A percentile compares a stretch with the other conserved stretches of the same genome.
Evolutionary conservation across 1,284 basidiomycete genomes (phyloP).

Genomic region (Amylostereum chailletii): DNA sequence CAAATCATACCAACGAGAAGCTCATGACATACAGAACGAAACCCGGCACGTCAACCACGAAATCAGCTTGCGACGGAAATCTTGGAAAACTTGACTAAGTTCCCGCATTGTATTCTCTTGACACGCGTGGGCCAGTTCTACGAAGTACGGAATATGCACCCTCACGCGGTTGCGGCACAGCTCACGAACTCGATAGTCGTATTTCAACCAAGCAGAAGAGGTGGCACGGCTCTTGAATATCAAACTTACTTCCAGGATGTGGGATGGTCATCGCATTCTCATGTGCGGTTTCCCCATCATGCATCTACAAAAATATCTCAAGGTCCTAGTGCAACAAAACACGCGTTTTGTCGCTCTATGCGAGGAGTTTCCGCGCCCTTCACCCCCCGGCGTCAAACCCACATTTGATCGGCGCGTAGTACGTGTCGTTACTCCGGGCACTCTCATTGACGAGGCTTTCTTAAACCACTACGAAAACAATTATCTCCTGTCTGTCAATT

Average conservation of each 20-base stretch:
- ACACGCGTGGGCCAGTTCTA: conserved; percentile 94
- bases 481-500: conserved; percentile 72
- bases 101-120: conserved; percentile 83
- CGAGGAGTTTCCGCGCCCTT: conserved; percentile 70
- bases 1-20: too few species aligned
- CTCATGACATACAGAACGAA: too few species aligned
- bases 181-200: conserved; percentile 50
- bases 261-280: conserved; percentile 57
- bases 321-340: conserved; percentile 75
- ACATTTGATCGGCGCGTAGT: conserved; percentile 73
- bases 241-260: conserved; percentile 68
- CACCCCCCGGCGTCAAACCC: conserved; percentile 32
- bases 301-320: conserved; percentile 82
- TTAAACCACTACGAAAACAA: conserved; percentile 81
- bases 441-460: conserved; percentile 85
- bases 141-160: conserved; percentile 48
- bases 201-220: conserved; percentile 83
- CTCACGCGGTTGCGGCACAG: neutral
- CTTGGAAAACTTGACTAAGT: conserved; percentile 61
- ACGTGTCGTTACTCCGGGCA: conserved; percentile 86
- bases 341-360: conserved; percentile 84
- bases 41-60: conserved; percentile 25
- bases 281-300: conserved; percentile 90
- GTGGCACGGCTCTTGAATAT: conserved; percentile 74
- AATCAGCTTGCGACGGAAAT: conserved; percentile 63